phyloP scores from a whole-genome alignment of 768 basidiomycete species.

The Tylopilus vinaceipallidus region DNA sequence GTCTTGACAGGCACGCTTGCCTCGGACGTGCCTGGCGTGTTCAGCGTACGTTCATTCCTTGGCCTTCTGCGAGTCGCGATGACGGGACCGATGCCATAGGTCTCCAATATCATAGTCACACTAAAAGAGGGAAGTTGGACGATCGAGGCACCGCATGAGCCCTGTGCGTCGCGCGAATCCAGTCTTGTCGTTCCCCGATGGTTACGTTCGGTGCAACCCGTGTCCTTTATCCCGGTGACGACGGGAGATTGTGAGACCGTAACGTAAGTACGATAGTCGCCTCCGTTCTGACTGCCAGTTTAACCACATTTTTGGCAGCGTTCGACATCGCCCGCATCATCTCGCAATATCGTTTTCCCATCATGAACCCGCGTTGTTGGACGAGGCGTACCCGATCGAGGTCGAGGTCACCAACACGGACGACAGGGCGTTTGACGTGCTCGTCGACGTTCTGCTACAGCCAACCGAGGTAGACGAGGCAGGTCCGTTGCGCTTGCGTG shows the following conservation, averaged over 20 bases:
- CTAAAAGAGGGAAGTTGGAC: slow-evolving; percentile 65
- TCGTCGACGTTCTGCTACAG: slow-evolving; percentile 75
- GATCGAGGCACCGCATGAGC: slow-evolving; percentile 58
- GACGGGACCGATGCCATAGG: slow-evolving; percentile 15
- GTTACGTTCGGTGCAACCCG: slow-evolving; percentile 56
- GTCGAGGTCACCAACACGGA: slow-evolving; percentile 74
- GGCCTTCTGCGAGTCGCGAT: background rate
- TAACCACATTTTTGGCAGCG: slow-evolving; percentile 35
- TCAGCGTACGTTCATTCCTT: slow-evolving; percentile 47
- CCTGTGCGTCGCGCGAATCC: slow-evolving; percentile 37
- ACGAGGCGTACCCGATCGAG: slow-evolving; percentile 75
- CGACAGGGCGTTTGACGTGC: slow-evolving; percentile 61
- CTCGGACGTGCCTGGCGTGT: slow-evolving; percentile 45
- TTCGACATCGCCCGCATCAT: slow-evolving; percentile 60
- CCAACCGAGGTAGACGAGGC: slow-evolving; percentile 75
- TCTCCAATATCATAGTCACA: slow-evolving; percentile 48
- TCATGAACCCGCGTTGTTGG: slow-evolving; percentile 68
- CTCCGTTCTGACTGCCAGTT: background rate
- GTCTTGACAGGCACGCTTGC: slow-evolving; percentile 62
- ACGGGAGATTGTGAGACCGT: slow-evolving; percentile 46
- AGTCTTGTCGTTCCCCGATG: slow-evolving; percentile 41
- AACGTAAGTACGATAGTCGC: slow-evolving; percentile 37
- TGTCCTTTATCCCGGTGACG: slow-evolving; percentile 50
- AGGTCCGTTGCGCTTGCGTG: slow-evolving; percentile 45
- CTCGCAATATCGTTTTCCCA: slow-evolving; percentile 58